Conservation (phyloP, 257 asterid genomes). For the Catharanthus roseus region DNA sequence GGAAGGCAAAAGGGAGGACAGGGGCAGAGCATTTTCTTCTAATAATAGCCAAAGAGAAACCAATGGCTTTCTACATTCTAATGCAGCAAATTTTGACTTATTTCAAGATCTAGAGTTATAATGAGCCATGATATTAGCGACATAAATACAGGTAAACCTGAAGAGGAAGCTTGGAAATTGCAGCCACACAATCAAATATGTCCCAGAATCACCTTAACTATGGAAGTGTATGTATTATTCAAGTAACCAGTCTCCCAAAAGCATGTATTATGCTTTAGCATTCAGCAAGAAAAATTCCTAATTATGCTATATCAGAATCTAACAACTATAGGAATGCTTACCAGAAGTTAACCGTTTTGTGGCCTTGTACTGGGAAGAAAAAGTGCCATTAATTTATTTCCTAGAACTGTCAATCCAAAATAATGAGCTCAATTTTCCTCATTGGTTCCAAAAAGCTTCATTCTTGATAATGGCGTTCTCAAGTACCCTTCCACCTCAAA, state of each 20-base stretch:
- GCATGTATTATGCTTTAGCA: background rate
- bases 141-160: background rate
- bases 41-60: background rate
- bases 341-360: background rate
- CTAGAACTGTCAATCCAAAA: background rate
- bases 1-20: too few relatives aligned
- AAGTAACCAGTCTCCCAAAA: background rate
- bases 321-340: background rate
- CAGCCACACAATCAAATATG: background rate
- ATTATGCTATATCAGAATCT: background rate
- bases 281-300: background rate
- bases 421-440: constrained; percentile 32
- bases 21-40: too few relatives aligned
- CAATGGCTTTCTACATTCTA: background rate
- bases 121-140: background rate
- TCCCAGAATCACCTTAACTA: background rate
- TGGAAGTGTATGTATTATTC: constrained; percentile 1
- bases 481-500: constrained; percentile 83
- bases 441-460: constrained; percentile 71
- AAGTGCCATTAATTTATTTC: background rate
- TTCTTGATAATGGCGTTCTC: constrained; percentile 67
- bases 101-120: background rate
- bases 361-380: background rate
- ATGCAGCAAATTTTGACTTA: background rate
- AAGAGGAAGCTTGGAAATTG: background rate